A percentile compares a stretch with the other conserved stretches of the same genome.
These are phyloP conservation scores for Tricholoma matsutake DNA, from an alignment of 768 basidiomycete genomes.

Conservation along the genomic window DNA sequence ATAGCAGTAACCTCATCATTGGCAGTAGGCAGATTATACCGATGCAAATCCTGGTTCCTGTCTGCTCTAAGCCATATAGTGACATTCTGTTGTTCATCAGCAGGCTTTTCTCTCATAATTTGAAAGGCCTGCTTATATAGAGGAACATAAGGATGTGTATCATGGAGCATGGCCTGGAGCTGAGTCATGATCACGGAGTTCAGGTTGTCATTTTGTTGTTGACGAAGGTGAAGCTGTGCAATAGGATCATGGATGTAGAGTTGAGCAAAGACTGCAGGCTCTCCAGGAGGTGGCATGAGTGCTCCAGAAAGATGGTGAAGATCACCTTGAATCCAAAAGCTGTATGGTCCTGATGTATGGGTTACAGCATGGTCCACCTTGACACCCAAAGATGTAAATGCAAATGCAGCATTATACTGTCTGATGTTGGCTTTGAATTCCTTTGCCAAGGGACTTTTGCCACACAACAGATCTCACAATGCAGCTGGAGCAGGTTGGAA, in stretches of 20 bases:
- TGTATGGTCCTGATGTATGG: constrained; percentile 20
- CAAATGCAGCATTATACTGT: constrained; percentile 8
- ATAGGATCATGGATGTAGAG: constrained; percentile 36
- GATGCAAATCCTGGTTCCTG: constrained; percentile 15
- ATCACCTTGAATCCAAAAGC: constrained; percentile 4
- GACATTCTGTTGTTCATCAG: constrained; percentile 8
- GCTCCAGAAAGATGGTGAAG: constrained; percentile 3
- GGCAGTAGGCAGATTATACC: constrained; percentile 25
- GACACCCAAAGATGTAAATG: constrained; percentile 1
- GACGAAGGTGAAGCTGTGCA: neutral
- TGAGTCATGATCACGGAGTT: constrained; percentile 4
- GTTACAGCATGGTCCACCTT: constrained; percentile 19
- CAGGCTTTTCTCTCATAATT: constrained; percentile 10
- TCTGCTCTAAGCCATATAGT: constrained; percentile 2
- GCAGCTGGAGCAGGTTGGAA: neutral
- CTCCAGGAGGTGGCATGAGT: constrained; percentile 18
- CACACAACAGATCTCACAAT: neutral
- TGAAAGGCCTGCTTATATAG: constrained; percentile 4
- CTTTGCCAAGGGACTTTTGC: neutral
- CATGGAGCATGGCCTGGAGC: constrained; percentile 2
- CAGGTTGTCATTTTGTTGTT: constrained; percentile 8
- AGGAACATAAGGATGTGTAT: constrained; percentile 13
- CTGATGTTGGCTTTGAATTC: constrained; percentile 30
- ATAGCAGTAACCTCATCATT: constrained; percentile 38
- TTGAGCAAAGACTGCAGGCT: constrained; percentile 22